Percentiles rank a stretch among this genome's conserved stretches.
Evolutionary conservation across 441 rosid genomes (phyloP).

Genomic region (Breynia disticha): DNA sequence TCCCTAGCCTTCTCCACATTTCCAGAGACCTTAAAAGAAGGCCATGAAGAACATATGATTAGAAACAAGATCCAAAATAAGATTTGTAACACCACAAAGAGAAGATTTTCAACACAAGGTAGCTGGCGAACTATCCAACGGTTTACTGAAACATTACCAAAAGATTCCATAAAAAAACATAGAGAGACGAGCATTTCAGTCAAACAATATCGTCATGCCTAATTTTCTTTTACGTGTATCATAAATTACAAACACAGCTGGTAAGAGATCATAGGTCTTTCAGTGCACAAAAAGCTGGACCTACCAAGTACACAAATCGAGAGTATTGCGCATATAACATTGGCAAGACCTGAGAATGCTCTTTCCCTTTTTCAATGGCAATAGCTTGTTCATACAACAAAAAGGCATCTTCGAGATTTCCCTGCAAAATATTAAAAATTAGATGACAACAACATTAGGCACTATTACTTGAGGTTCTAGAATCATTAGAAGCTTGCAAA

Average conservation of each 20-base stretch:
- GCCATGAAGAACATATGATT: slow-evolving; percentile 3
- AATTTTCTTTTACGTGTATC: too few relatives aligned
- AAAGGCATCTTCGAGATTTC: slow-evolving; percentile 64
- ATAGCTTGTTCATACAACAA: slow-evolving; percentile 82
- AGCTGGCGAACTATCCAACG: too few relatives aligned
- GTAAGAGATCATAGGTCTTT: neutral
- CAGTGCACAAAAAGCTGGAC: slow-evolving; percentile 12
- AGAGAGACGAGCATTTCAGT: too few relatives aligned
- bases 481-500: too few relatives aligned
- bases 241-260: neutral
- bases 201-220: too few relatives aligned
- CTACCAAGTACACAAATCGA: slow-evolving; percentile 67
- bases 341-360: slow-evolving; percentile 64
- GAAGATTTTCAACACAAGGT: too few relatives aligned
- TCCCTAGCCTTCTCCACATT: slow-evolving; percentile 73
- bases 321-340: slow-evolving; percentile 85
- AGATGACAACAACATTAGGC: neutral
- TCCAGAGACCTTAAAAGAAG: slow-evolving; percentile 45
- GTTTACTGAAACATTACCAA: too few relatives aligned
- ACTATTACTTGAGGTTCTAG: too few relatives aligned
- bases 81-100: too few relatives aligned
- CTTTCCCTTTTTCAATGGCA: slow-evolving; percentile 93
- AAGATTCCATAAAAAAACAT: too few relatives aligned
- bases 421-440: slow-evolving; percentile 35
- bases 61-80: neutral